Evolutionary conservation across 306 rosid species (phyloP).

Genomic region (Quercus ilex): DNA sequence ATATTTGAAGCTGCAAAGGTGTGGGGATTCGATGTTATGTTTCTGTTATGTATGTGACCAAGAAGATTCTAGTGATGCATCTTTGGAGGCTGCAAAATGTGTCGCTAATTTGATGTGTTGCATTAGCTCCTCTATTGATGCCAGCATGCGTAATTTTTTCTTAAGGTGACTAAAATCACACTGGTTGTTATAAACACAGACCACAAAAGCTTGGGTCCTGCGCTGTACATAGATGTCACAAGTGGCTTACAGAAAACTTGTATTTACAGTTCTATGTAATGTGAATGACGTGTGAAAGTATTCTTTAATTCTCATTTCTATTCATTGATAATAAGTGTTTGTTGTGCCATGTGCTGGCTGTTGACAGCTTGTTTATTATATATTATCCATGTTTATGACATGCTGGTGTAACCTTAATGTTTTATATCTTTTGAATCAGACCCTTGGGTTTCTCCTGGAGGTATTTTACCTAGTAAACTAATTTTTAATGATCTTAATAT

Average conservation of each 20-base stretch:
- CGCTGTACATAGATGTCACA: constrained; percentile 70
- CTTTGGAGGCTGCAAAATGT: constrained; percentile 35
- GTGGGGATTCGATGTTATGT: constrained; percentile 32
- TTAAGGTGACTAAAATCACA: constrained; percentile 60
- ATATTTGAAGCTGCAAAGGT: constrained; percentile 38
- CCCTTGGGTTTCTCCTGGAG: constrained; percentile 15
- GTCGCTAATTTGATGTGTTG: constrained; percentile 37
- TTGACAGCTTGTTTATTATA: constrained; percentile 32
- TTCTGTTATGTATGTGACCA: constrained; percentile 20
- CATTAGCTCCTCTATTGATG: constrained; percentile 48
- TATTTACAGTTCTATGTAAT: constrained; percentile 60
- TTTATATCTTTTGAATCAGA: constrained; percentile 31
- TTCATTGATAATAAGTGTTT: constrained; percentile 31
- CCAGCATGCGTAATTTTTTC: constrained; percentile 46
- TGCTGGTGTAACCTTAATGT: constrained; percentile 39
- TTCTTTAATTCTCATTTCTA: constrained; percentile 30
- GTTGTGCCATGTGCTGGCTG: constrained; percentile 38
- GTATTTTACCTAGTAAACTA: constrained; percentile 12
- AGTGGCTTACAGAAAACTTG: constrained; percentile 52
- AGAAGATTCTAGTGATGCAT: constrained; percentile 40
- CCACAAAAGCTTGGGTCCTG: constrained; percentile 56
- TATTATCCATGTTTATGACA: constrained; percentile 38
- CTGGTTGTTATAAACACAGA: constrained; percentile 54
- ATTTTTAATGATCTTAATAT: background rate
- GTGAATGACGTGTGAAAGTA: constrained; percentile 46